Conservation (phyloP, 169 alveolate species). For the Hepatocystis sp. region DNA sequence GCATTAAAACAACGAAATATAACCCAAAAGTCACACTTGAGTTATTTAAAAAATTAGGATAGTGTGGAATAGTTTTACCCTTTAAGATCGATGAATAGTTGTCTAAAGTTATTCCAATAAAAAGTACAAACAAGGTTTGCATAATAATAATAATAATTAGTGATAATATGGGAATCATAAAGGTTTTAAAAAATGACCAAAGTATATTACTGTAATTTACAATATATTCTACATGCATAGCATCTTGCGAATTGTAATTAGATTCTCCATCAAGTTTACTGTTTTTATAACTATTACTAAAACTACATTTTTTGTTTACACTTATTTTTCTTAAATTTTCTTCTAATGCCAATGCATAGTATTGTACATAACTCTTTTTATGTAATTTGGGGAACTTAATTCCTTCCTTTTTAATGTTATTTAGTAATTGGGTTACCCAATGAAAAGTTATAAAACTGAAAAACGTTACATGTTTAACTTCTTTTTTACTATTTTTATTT, state of each 20-base stretch:
- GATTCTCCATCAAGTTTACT: background rate
- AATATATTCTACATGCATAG: conserved; percentile 13
- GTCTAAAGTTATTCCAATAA: conserved; percentile 36
- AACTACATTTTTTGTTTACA: conserved; percentile 24
- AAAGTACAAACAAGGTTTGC: conserved; percentile 9
- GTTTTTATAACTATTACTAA: conserved; percentile 14
- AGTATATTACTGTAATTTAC: conserved; percentile 43
- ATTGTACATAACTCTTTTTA: conserved; percentile 3
- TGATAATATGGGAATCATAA: background rate
- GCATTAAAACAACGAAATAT: background rate
- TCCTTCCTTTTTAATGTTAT: conserved; percentile 1
- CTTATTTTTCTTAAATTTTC: conserved; percentile 8
- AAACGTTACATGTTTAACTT: conserved; percentile 20
- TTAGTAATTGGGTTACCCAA: conserved; percentile 31
- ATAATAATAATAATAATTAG: conserved; percentile 11
- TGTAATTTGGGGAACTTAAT: conserved; percentile 33
- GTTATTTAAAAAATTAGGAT: conserved; percentile 1
- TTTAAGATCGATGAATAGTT: conserved; percentile 18
- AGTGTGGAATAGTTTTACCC: conserved; percentile 5
- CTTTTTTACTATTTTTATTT: conserved; percentile 21
- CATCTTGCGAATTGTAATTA: conserved; percentile 4
- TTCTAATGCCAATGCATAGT: conserved; percentile 1
- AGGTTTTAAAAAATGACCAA: conserved; percentile 24
- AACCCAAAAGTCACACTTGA: conserved; percentile 6
- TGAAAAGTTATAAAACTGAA: conserved; percentile 27